Evolutionary conservation across 2,329 filamentous ascomycete species (phyloP).

Genomic region (Zasmidium citrigriseum): DNA sequence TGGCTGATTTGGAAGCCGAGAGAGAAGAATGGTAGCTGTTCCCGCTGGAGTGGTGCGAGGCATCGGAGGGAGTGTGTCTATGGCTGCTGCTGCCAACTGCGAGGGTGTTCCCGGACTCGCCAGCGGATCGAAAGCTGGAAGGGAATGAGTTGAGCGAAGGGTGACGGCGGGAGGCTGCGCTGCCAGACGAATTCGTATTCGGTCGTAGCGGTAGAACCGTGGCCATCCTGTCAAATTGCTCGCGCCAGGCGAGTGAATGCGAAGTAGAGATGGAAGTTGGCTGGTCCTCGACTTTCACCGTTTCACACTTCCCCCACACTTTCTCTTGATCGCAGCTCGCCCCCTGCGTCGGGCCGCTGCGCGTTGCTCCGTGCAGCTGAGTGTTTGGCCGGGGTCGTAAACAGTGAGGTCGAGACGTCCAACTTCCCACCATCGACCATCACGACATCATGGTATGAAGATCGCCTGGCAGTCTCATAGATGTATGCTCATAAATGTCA

Average conservation of each 20-base stretch:
- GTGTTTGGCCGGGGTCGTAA: not conserved
- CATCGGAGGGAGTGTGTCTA: slow-evolving; percentile 38
- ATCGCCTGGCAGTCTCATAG: not conserved
- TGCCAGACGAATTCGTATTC: slow-evolving; percentile 30
- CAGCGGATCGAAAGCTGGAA: slow-evolving; percentile 25
- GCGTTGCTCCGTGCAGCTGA: not conserved
- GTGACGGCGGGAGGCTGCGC: slow-evolving; percentile 34
- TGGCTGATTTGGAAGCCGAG: slow-evolving; percentile 10
- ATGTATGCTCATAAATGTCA: not conserved
- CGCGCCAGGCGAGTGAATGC: not conserved
- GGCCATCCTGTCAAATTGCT: slow-evolving; percentile 25
- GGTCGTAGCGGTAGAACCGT: slow-evolving; percentile 33
- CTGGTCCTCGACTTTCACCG: not conserved
- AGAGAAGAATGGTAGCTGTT: slow-evolving; percentile 20
- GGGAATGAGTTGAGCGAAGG: slow-evolving; percentile 46
- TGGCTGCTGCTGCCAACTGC: slow-evolving; percentile 16
- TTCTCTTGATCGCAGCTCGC: not conserved
- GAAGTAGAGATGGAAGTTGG: not conserved
- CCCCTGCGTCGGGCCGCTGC: not conserved
- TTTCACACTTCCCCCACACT: not conserved
- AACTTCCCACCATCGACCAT: not conserved
- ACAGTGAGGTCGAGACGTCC: not conserved
- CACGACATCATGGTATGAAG: not conserved
- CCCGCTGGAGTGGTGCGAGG: slow-evolving; percentile 37
- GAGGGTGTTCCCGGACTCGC: slow-evolving; percentile 11